Percentiles rank a stretch among this genome's conserved stretches.
phyloP scores from a whole-genome alignment of 805 yeast species.

The Saccharomycodes ludwigii region DNA sequence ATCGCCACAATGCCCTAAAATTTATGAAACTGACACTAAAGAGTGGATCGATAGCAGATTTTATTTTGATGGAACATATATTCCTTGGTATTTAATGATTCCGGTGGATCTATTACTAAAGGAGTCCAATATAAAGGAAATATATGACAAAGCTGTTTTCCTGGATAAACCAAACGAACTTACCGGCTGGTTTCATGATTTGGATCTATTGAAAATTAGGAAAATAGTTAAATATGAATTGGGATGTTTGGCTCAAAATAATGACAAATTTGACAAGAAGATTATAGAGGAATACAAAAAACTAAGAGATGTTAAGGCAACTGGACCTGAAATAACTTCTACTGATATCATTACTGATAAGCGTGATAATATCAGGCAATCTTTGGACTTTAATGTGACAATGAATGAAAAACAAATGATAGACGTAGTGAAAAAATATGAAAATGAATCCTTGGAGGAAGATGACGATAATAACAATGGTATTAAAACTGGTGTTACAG shows the following conservation, averaged over 20 bases:
- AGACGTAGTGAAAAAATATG: conserved; percentile 4
- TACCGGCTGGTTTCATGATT: conserved; percentile 65
- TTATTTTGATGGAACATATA: conserved; percentile 55
- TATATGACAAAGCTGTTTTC: conserved; percentile 36
- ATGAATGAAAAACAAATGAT: conserved; percentile 4
- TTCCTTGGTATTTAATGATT: conserved; percentile 60
- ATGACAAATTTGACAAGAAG: conserved; percentile 30
- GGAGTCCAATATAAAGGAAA: conserved; percentile 38
- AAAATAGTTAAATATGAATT: conserved; percentile 63
- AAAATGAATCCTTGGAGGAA: conserved; percentile 12
- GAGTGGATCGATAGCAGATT: conserved; percentile 33
- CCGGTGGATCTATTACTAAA: conserved; percentile 74
- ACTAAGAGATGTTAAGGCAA: conserved; percentile 17
- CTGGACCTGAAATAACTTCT: conserved; percentile 17
- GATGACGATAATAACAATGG: conserved; percentile 21
- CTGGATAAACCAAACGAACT: conserved; percentile 31
- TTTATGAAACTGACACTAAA: conserved; percentile 22
- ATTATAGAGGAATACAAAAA: conserved; percentile 14
- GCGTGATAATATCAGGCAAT: conserved; percentile 1
- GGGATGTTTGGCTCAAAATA: conserved; percentile 42
- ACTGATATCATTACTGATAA: conserved; percentile 9
- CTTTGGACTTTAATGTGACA: not conserved
- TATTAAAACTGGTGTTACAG: conserved; percentile 21
- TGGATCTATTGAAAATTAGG: conserved; percentile 52
- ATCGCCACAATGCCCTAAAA: conserved; percentile 17